Base-by-base conservation (phyloP, 176 grass and related monocot species). In the Canna indica region DNA sequence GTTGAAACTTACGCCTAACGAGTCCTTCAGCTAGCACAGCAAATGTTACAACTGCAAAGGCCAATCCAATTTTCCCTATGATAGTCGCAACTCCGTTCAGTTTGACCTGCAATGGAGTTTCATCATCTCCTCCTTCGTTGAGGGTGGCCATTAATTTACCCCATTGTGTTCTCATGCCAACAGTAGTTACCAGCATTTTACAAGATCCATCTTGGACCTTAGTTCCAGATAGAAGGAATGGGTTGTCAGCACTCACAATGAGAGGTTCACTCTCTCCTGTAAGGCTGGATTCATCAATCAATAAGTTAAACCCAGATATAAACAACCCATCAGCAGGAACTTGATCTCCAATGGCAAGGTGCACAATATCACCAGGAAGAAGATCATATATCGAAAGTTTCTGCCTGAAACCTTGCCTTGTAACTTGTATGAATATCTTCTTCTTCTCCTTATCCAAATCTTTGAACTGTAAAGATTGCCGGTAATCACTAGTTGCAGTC, bases 401-500 rank as follows among this genome's bases (percentile, higher is more conserved):
- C 81, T 90, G 93, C 70, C 88, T 56, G 68, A 84, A 97, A 10
- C 93, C 88, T 8, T 72, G 47, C 53, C 93, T 74, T 9, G 86
- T 92, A 67, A 97, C 86, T 72, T 97, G 93, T 45, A 92, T 81
- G 7, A 75, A 83, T 81, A 97, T 92, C 78, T 92, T 91, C 81
- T 92, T 91, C 72, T 92, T 97, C 77, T 97, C 93, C 82, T 87
- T 91, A 66, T 97, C 93, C 29, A 97, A 83, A 85, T 97, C 92
- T 73, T 90, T 91, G 83, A 97, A 97, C 72, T 91, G 93, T 60
- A 92, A 77, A 20, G 88, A 97, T 57, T 97, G 88, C 32, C 93
- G 79, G 77, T 97, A 97, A 71, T 92, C 93, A 53, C 88, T 91
- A 6, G 84, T 92, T 1, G 93, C 93, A 17, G 88, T 91, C 61